A percentile compares a stretch with the other conserved stretches of the same genome.
Conservation (phyloP, 805 yeast species). For the Alloascoidea hylecoeti region DNA sequence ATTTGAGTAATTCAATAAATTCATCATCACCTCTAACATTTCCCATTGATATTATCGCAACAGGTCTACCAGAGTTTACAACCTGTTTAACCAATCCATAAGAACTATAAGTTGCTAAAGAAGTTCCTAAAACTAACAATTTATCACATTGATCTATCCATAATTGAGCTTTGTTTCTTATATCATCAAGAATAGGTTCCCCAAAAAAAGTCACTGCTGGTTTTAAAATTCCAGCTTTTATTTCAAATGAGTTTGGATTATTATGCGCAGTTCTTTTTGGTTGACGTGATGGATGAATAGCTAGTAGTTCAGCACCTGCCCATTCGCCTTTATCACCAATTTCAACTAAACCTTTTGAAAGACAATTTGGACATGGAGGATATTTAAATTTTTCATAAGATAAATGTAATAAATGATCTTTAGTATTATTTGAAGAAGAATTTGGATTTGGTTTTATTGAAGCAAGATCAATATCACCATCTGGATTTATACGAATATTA, state of each 20-base stretch:
- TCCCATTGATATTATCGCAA: constrained; percentile 12
- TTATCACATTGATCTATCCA: constrained; percentile 8
- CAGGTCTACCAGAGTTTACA: constrained; percentile 8
- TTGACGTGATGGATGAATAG: constrained; percentile 6
- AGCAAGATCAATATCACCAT: constrained; percentile 2
- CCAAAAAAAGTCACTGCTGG: constrained; percentile 15
- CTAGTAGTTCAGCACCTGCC: constrained; percentile 3
- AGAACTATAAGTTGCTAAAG: constrained; percentile 14
- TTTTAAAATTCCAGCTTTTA: constrained; percentile 11
- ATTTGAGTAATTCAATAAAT: too few species aligned
- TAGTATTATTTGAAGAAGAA: neutral
- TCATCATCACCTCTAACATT: constrained; percentile 12
- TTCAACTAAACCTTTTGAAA: constrained; percentile 2
- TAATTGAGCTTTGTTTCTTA: constrained; percentile 8
- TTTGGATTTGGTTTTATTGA: neutral
- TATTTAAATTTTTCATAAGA: constrained; percentile 11
- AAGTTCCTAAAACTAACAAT: constrained; percentile 11
- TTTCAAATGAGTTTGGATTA: neutral
- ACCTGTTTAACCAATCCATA: constrained; percentile 11
- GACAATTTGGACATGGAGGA: constrained; percentile 12
- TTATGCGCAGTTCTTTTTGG: constrained; percentile 1
- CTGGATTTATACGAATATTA: constrained; percentile 1
- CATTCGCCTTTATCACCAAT: constrained; percentile 8
- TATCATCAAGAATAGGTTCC: constrained; percentile 10
- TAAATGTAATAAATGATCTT: neutral